Conservation (phyloP, 2,329 filamentous ascomycete species). For the Arthrobotrys musiformis region DNA sequence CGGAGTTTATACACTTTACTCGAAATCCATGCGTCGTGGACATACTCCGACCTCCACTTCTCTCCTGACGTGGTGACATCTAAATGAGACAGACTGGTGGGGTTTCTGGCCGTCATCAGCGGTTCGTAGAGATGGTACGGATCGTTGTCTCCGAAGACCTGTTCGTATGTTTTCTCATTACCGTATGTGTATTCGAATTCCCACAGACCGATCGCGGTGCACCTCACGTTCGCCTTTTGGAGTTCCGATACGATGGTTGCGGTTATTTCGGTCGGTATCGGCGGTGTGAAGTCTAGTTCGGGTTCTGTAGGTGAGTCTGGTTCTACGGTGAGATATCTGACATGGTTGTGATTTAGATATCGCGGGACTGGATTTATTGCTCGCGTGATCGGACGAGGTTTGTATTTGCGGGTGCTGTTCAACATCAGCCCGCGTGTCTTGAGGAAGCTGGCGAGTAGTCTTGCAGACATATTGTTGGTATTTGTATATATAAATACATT, state of each 20-base stretch:
- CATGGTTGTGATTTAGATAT: no score
- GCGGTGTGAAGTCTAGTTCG: no score
- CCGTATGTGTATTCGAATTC: constrained; percentile 13
- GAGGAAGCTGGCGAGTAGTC: no score
- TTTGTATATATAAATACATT: no score
- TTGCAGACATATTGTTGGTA: no score
- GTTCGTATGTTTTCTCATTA: background rate
- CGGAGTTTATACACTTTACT: constrained; percentile 17
- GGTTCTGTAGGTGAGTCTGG: background rate
- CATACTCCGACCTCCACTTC: constrained; percentile 4
- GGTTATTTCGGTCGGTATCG: background rate
- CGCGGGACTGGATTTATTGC: no score
- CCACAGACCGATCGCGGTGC: background rate
- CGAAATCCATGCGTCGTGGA: background rate
- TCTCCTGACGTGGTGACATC: constrained; percentile 1
- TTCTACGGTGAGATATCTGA: no score
- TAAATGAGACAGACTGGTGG: background rate
- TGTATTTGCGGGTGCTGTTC: no score
- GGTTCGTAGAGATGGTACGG: background rate
- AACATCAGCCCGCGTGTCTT: no score
- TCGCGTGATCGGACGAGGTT: no score
- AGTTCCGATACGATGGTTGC: constrained; percentile 13
- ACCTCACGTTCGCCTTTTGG: constrained; percentile 21
- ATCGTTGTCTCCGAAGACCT: constrained; percentile 3
- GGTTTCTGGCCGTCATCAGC: background rate